Conservation (phyloP, 2,329 filamentous ascomycete species). For the Didymella keratinophila region DNA sequence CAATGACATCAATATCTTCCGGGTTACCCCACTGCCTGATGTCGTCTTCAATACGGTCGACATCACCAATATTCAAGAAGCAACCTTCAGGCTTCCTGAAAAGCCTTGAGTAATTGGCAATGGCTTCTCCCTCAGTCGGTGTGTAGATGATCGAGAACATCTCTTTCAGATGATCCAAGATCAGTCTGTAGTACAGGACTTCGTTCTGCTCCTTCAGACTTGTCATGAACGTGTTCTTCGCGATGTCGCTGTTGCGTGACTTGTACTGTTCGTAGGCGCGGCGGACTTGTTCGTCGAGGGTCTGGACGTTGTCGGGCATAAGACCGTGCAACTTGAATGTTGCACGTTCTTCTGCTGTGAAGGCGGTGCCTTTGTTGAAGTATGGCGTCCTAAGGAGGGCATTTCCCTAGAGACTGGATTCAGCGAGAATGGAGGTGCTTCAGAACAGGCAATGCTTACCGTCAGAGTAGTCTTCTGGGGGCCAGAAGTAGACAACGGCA, state of each 20-base stretch:
- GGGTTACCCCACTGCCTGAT: conserved; percentile 72
- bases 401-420: conserved; percentile 38
- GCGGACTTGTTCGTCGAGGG: conserved; percentile 76
- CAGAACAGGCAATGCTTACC: conserved; percentile 28
- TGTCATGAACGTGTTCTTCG: conserved; percentile 88
- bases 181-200: conserved; percentile 80
- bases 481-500: conserved; percentile 54
- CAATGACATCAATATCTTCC: conserved; percentile 87
- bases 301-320: conserved; percentile 75
- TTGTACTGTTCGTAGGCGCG: conserved; percentile 84
- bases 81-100: conserved; percentile 83
- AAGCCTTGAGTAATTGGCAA: conserved; percentile 80
- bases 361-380: conserved; percentile 87
- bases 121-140: conserved; percentile 87
- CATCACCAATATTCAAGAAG: conserved; percentile 77
- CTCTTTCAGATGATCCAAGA: conserved; percentile 80
- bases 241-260: conserved; percentile 68
- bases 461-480: conserved; percentile 51
- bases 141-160: conserved; percentile 95
- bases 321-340: conserved; percentile 76
- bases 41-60: conserved; percentile 70
- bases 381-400: conserved; percentile 70
- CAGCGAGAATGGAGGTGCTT: neutral
- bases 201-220: conserved; percentile 86
- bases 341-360: conserved; percentile 71